Evolutionary conservation across 2,329 filamentous ascomycete genomes (phyloP), one percentile per base, ranked within the genome.

Genomic region (Cadophora malorum): DNA sequence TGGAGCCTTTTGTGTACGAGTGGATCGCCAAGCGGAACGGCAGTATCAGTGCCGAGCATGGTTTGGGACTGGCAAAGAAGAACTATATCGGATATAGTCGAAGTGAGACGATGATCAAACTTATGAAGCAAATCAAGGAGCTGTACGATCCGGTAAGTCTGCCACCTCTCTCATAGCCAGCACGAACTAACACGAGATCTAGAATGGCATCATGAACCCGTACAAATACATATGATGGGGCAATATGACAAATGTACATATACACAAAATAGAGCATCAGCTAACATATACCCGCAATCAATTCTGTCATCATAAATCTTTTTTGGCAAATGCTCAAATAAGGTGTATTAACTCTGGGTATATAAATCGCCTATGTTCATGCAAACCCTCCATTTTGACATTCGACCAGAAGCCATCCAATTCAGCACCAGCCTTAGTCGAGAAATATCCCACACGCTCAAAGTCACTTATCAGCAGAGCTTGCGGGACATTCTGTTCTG

Each of bases 171-270:
- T 12, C 16, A 5, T n/a, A 19, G 28, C 0, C 38, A 41, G 9
- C 74, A 8, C 0, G 23, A 60, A 45, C 74, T 79, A 66, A 79
- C 67, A 45, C n/a, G 35, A 0, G 21, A 71, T 71, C 25, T 75
- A 97, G 93, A 97, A 97, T 74, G 94, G 94, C 59, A 98, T 98
- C 80, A 96, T 98, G 93, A 98, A 97, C 81, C 95, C 95, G 0
- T 98, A 98, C 84, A 98, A 98, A 82, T 98, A 97, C 79, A 91
- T 98, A 73, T 90, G 81, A 63, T 49, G 19, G 38, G 41, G 6
- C 8, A 23, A 14, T 4, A 49, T 35, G 6, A 31, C 14, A n/a
- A 41, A 7, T 66, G 55, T 61, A 49, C 52, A 62, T 49, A 28
- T 45, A 49, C 31, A 10, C 25, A 31, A 45, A 53, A 38, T 38